Evolutionary conservation across 345 rosid genomes (phyloP).

Genomic region (Eucalyptus sp.): DNA sequence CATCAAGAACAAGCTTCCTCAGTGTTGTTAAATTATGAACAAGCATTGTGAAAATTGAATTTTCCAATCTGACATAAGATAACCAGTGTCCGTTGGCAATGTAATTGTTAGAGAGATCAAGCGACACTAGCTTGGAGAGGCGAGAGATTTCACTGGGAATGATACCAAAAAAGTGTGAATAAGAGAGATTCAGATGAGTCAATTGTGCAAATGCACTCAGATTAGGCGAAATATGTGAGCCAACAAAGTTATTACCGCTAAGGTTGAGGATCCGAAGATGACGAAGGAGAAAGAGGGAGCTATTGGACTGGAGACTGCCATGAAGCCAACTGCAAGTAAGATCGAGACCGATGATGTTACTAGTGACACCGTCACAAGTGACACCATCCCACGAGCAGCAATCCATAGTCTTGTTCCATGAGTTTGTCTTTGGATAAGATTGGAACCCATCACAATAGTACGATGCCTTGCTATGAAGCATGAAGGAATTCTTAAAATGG

Average conservation of each 20-base stretch:
- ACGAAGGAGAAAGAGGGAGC: not conserved
- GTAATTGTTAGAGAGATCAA: not conserved
- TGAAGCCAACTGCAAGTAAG: not conserved
- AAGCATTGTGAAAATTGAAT: not conserved
- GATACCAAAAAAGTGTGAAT: not conserved
- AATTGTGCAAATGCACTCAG: not conserved
- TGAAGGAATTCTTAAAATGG: not conserved
- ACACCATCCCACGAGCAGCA: not conserved
- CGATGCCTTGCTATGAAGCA: not conserved
- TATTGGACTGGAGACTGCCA: not conserved
- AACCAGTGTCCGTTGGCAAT: fast-evolving
- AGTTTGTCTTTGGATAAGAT: not conserved
- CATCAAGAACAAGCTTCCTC: not conserved
- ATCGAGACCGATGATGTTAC: not conserved
- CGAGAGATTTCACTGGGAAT: not conserved
- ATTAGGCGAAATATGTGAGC: not conserved
- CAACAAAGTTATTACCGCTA: not conserved
- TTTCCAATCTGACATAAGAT: fast-evolving
- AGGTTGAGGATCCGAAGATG: not conserved
- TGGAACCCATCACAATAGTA: not conserved
- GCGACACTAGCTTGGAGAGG: not conserved
- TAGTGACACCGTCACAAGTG: not conserved
- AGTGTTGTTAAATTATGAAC: not conserved
- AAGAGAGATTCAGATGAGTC: not conserved
- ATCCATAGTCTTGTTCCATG: not conserved